These are phyloP conservation scores for Prunus mume DNA, from an alignment of 306 rosid species.

Conservation along the genomic window DNA sequence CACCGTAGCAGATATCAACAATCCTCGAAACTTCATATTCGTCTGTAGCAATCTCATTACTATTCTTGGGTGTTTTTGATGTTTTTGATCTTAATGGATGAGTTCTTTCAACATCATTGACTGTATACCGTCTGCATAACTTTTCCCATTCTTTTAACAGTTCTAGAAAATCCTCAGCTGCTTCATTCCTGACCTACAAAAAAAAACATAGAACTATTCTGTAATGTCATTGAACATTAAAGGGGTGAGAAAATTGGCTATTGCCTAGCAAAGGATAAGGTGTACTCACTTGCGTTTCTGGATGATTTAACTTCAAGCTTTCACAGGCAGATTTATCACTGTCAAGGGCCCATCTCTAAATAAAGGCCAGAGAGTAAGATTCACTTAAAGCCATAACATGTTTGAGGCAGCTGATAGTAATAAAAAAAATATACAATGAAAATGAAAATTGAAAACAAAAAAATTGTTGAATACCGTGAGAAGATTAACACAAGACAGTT, in stretches of 20 bases:
- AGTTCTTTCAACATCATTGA: constrained; percentile 25
- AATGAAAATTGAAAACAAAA: constrained; percentile 15
- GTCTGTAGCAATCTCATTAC: constrained; percentile 20
- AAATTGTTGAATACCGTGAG: constrained; percentile 53
- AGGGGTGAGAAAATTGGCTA: not conserved
- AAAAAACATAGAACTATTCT: constrained; percentile 8
- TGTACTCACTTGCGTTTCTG: constrained; percentile 64
- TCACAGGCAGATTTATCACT: constrained; percentile 58
- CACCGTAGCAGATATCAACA: constrained; percentile 78
- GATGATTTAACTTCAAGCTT: constrained; percentile 82
- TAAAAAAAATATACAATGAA: constrained; percentile 8
- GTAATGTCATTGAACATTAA: constrained; percentile 14
- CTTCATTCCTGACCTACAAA: constrained; percentile 83
- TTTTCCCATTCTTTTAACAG: constrained; percentile 86
- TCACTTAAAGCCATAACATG: constrained; percentile 4
- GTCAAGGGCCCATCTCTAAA: constrained; percentile 92
- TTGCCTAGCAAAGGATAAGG: constrained; percentile 17
- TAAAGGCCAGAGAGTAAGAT: constrained; percentile 27
- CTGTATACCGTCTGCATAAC: constrained; percentile 58
- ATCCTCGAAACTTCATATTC: constrained; percentile 70
- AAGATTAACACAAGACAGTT: constrained; percentile 64
- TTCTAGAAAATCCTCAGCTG: constrained; percentile 75
- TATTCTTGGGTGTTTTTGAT: constrained; percentile 27
- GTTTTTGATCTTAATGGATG: constrained; percentile 29
- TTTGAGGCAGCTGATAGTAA: constrained; percentile 7